These are phyloP conservation scores for Penicillium thymicola DNA, from an alignment of 2,329 filamentous ascomycete genomes.

Conservation along the genomic window DNA sequence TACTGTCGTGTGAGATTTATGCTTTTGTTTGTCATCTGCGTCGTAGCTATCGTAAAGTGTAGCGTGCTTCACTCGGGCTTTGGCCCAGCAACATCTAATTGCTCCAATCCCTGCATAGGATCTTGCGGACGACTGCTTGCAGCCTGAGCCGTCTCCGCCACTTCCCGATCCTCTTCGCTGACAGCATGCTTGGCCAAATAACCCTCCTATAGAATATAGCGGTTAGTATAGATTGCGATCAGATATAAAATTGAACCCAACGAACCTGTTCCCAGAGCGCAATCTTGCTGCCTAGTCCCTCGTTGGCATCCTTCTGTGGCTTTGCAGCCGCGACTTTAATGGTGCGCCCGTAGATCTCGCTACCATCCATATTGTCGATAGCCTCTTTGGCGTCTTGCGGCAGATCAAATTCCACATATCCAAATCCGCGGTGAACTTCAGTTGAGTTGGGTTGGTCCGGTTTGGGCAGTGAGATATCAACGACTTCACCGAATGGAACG, in stretches of 20 bases:
- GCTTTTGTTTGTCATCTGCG: constrained; percentile 21
- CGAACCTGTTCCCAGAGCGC: constrained; percentile 95
- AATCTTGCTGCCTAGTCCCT: constrained; percentile 86
- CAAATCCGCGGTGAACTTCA: constrained; percentile 85
- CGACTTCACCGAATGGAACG: constrained; percentile 93
- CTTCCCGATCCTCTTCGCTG: constrained; percentile 71
- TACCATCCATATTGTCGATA: constrained; percentile 98
- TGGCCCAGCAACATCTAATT: constrained; percentile 89
- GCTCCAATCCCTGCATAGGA: constrained; percentile 94
- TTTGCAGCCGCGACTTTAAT: constrained; percentile 93
- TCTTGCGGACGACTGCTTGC: constrained; percentile 62
- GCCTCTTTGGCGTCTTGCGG: constrained; percentile 84
- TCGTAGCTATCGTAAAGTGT: constrained; percentile 21
- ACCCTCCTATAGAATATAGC: constrained; percentile 65
- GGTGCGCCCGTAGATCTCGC: constrained; percentile 86
- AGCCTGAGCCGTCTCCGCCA: constrained; percentile 54
- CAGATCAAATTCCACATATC: constrained; percentile 92
- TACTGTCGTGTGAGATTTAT: constrained; percentile 19
- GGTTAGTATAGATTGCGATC: constrained; percentile 17
- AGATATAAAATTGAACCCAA: constrained; percentile 9
- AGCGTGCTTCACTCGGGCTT: constrained; percentile 61
- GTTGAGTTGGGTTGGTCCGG: constrained; percentile 75
- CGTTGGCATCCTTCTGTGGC: constrained; percentile 80
- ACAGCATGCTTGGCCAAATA: constrained; percentile 88
- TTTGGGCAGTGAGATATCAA: constrained; percentile 85